These are phyloP conservation scores for Aureobasidium uvarum DNA, from an alignment of 2,329 filamentous ascomycete species.

Conservation along the genomic window DNA sequence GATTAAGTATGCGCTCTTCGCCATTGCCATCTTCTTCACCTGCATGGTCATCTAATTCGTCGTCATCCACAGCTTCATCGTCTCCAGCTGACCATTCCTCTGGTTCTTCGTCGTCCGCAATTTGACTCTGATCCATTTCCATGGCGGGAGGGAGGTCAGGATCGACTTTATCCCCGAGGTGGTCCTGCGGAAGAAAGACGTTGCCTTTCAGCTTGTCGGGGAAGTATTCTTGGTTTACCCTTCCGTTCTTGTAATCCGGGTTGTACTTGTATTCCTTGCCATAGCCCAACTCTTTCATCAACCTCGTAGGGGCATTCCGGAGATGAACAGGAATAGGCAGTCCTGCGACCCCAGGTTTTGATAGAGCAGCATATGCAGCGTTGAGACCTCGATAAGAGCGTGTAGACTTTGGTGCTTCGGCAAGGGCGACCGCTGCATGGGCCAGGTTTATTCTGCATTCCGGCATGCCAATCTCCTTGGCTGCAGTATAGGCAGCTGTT, in stretches of 20 bases:
- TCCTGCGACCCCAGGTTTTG: slow-evolving; percentile 78
- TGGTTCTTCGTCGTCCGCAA: not conserved
- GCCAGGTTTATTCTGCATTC: slow-evolving; percentile 91
- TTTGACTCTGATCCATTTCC: not conserved
- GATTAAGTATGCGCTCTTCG: slow-evolving; percentile 33
- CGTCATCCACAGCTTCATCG: slow-evolving; percentile 32
- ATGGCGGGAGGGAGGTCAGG: slow-evolving; percentile 52
- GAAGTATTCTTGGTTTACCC: slow-evolving; percentile 85
- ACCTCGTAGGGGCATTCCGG: slow-evolving; percentile 82
- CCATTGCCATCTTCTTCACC: slow-evolving; percentile 25
- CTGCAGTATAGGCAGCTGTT: slow-evolving; percentile 79
- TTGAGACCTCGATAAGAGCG: slow-evolving; percentile 78
- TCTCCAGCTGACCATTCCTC: slow-evolving; percentile 27
- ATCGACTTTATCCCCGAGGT: slow-evolving; percentile 78
- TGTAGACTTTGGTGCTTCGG: slow-evolving; percentile 80
- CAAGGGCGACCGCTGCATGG: slow-evolving; percentile 79
- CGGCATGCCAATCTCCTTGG: slow-evolving; percentile 91
- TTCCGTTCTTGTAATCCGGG: slow-evolving; percentile 80
- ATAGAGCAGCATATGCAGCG: slow-evolving; percentile 73
- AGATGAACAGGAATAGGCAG: slow-evolving; percentile 84
- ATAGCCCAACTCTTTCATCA: slow-evolving; percentile 93
- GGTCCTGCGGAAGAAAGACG: slow-evolving; percentile 72
- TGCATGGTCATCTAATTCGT: slow-evolving; percentile 28
- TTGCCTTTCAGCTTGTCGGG: slow-evolving; percentile 70
- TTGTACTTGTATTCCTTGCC: slow-evolving; percentile 96